Conservation (phyloP, 768 basidiomycete genomes). For the Boletus sensibilis region DNA sequence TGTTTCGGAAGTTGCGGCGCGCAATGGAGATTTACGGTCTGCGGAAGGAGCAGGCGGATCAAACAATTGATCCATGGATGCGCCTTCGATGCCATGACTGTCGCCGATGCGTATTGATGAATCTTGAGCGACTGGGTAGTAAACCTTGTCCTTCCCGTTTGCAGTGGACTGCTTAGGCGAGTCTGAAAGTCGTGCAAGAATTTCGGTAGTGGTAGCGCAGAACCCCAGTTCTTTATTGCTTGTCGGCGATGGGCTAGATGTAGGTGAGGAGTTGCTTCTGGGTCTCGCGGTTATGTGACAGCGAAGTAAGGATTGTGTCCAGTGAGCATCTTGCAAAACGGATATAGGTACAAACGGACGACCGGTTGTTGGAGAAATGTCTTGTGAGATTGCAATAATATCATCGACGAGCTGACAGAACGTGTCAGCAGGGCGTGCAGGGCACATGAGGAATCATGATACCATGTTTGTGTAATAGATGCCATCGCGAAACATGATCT, state of each 20-base stretch:
- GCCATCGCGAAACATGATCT: constrained; percentile 65
- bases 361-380: constrained; percentile 70
- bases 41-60: constrained; percentile 32
- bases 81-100: constrained; percentile 48
- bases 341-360: constrained; percentile 65
- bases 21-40: constrained; percentile 27
- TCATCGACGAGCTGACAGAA: constrained; percentile 71
- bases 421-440: not conserved
- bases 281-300: constrained; percentile 51
- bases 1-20: constrained; percentile 41
- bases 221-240: constrained; percentile 68
- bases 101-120: constrained; percentile 77
- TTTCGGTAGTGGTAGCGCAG: constrained; percentile 51
- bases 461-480: constrained; percentile 92
- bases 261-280: constrained; percentile 25
- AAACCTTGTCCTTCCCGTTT: constrained; percentile 37
- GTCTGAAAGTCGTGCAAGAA: constrained; percentile 36
- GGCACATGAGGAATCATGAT: constrained; percentile 10
- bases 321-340: constrained; percentile 74
- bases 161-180: constrained; percentile 11
- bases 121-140: constrained; percentile 66
- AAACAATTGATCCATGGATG: constrained; percentile 73
- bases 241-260: constrained; percentile 37
- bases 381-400: constrained; percentile 67
- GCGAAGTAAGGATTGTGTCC: constrained; percentile 70